Percentiles rank a stretch among this genome's conserved stretches.
Evolutionary conservation across 345 rosid species (phyloP).

Genomic region (Camelina neglecta): DNA sequence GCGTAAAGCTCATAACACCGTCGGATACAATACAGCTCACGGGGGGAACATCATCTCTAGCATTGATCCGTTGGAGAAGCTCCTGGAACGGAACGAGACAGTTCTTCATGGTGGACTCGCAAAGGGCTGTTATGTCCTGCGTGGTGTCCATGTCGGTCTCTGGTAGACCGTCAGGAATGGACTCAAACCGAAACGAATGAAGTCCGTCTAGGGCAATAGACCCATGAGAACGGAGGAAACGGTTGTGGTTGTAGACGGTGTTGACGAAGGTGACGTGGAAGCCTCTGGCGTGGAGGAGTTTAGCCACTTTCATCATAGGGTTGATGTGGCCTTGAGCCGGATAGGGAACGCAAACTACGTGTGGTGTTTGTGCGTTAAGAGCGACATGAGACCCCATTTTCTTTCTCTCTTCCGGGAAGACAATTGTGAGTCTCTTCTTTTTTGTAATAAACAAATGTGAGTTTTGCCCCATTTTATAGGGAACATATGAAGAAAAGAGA

Average conservation of each 20-base stretch:
- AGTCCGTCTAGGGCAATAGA: constrained; percentile 11
- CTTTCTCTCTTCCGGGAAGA: not conserved
- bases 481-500: not conserved
- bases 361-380: constrained; percentile 30
- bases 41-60: constrained; percentile 23
- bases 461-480: constrained; percentile 19
- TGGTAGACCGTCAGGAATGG: constrained; percentile 41
- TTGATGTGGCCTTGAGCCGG: constrained; percentile 44
- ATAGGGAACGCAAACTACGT: constrained; percentile 38
- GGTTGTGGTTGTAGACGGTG: constrained; percentile 37
- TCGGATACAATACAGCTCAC: constrained; percentile 43
- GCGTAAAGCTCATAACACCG: constrained; percentile 41
- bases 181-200: constrained; percentile 28
- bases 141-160: constrained; percentile 26
- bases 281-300: constrained; percentile 38
- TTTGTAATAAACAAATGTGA: too few relatives aligned
- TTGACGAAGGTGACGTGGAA: constrained; percentile 44
- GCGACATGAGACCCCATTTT: constrained; percentile 35
- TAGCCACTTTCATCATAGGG: constrained; percentile 41
- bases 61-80: constrained; percentile 33
- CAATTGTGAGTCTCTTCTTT: too few relatives aligned
- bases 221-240: constrained; percentile 36
- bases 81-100: constrained; percentile 37
- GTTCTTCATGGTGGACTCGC: constrained; percentile 24
- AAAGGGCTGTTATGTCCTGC: constrained; percentile 28